These are phyloP conservation scores for Phytopythium aichiense DNA, from an alignment of 352 stramenopile species.

Conservation along the genomic window DNA sequence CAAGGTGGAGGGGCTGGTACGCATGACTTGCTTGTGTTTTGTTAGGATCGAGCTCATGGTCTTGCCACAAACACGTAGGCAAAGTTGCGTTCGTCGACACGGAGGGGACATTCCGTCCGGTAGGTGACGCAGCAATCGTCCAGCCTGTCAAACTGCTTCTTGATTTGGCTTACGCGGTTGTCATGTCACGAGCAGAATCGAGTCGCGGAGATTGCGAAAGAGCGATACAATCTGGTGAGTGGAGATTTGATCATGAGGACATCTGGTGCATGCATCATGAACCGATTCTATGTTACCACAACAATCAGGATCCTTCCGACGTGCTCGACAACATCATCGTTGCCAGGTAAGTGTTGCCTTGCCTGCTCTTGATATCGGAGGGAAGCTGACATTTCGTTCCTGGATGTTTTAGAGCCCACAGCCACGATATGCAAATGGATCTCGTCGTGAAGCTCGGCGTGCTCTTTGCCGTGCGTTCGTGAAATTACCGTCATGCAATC, in stretches of 20 bases:
- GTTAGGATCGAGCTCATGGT: not conserved
- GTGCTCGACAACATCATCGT: conserved; percentile 95
- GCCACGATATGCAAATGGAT: conserved; percentile 86
- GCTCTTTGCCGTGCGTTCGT: conserved; percentile 58
- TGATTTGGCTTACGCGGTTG: not conserved
- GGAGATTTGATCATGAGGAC: no score
- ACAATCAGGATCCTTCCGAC: conserved; percentile 70
- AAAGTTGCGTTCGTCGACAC: conserved; percentile 90
- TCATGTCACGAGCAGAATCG: conserved; percentile 37
- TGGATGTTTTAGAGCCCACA: conserved; percentile 62
- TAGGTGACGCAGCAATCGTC: conserved; percentile 11
- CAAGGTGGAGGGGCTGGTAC: conserved; percentile 73
- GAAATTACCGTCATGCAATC: not conserved
- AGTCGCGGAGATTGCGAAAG: conserved; percentile 79
- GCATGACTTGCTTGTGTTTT: not conserved
- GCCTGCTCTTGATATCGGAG: not conserved
- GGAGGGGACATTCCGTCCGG: conserved; percentile 90
- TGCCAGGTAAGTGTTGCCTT: conserved; percentile 42
- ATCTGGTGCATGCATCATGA: conserved; percentile 3
- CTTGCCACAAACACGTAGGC: conserved; percentile 19
- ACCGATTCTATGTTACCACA: not conserved
- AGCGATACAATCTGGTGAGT: conserved; percentile 68
- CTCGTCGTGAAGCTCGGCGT: conserved; percentile 72
- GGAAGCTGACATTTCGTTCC: not conserved
- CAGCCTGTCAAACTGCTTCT: not conserved